Conservation (phyloP, 768 basidiomycete species). For the Polyporus arcularius region DNA sequence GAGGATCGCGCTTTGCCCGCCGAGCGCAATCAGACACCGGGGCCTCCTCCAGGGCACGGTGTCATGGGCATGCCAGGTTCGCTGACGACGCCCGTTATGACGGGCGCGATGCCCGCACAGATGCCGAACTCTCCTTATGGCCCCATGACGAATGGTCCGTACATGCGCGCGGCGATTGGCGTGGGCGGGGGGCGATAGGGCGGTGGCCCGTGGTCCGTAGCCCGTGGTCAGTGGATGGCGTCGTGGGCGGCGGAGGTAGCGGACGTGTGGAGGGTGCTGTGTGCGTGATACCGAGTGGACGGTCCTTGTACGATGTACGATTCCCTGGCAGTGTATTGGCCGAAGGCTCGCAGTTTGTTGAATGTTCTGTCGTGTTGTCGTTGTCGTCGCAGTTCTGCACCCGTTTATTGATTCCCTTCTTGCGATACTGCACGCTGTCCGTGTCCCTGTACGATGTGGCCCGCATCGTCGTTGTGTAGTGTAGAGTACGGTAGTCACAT, state of each 20-base stretch:
- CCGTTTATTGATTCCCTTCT: slow-evolving; percentile 5
- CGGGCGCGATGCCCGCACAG: slow-evolving; percentile 21
- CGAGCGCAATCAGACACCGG: slow-evolving; percentile 59
- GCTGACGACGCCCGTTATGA: slow-evolving; percentile 45
- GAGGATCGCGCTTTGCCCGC: slow-evolving; percentile 62
- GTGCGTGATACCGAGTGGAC: slow-evolving; percentile 17
- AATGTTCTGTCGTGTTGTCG: slow-evolving; percentile 10
- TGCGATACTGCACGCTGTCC: too few species aligned
- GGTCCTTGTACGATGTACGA: slow-evolving; percentile 14
- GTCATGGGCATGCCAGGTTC: slow-evolving; percentile 50
- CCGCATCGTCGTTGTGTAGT: too few species aligned
- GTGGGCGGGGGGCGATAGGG: slow-evolving; percentile 31
- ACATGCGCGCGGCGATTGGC: slow-evolving; percentile 59
- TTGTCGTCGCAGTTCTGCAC: neutral
- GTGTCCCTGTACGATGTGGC: too few species aligned
- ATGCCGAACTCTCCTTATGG: slow-evolving; percentile 50
- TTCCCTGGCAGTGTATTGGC: slow-evolving; percentile 10
- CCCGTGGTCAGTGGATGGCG: neutral
- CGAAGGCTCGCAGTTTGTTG: neutral
- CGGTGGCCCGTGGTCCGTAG: neutral
- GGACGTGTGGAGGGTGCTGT: slow-evolving; percentile 3
- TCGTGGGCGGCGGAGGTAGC: neutral
- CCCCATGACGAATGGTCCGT: slow-evolving; percentile 63
- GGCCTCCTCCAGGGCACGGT: slow-evolving; percentile 40
- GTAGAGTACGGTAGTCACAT: too few species aligned